Evolutionary conservation across 371 early-diverging fungal genomes (phyloP), one percentile per base, ranked within the genome.

Genomic region (Syncephalastrum racemosum): DNA sequence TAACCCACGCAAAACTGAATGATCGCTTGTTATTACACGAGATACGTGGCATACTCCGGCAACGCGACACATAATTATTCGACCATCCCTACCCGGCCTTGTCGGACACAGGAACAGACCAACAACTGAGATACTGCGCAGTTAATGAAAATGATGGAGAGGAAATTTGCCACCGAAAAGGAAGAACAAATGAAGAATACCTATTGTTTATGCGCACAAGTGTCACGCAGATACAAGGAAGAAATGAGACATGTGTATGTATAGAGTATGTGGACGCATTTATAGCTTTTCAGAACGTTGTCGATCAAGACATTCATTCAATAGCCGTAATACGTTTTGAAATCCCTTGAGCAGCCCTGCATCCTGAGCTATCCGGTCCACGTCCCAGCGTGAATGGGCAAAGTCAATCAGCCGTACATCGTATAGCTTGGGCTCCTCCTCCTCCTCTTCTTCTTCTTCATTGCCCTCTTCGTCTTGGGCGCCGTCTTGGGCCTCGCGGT

Each of bases 401-500:
- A 91, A 91, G 64, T 92, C 92, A 51, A 92, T 90, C 25, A 86
- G 49, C 5, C 86, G 76, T 59, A 90, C 63, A 56, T 90, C 88
- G 50, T 70, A 75, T 40, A 85, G 55, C 46, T 83, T 72, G 0
- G 65, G 61, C 7, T 70, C 65, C 16, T 67, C 60, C 14, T 77
- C 78, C 16, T 79, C 80, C 0, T 73, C 81, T 12, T 81, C 82
- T 5, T 77, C 78, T 23, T 71, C 70, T 5, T 63, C 64, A 4
- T 65, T 63, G 24, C 66, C 62, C 5, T 72, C 68, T 2, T 54
- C 54, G 6, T 64, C 59, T 1, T 62, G 61, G 3, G 40, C 64
- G 3, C 39, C 56, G 0, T 57, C 40, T 10, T 64, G 64, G 2
- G 56, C 61, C 18, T 62, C 63, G 5, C 49, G 52, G 13, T 53